Evolutionary conservation across 169 alveolate genomes (phyloP).

Genomic region (Cryptosporidium bovis): DNA sequence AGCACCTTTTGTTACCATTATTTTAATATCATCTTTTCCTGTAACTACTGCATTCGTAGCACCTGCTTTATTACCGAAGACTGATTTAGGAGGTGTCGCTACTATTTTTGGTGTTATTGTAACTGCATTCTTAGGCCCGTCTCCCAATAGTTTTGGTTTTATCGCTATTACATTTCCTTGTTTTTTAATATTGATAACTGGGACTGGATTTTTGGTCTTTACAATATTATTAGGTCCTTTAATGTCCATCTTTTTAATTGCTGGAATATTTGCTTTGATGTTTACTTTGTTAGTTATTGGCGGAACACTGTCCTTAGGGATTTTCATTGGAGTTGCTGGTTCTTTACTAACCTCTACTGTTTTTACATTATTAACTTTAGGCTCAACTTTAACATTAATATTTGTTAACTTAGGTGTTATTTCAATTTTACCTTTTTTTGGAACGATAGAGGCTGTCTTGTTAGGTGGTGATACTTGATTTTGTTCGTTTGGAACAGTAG

Average conservation of each 20-base stretch:
- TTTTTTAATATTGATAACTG: conserved; percentile 35
- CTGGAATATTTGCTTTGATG: conserved; percentile 2
- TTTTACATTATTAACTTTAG: background rate
- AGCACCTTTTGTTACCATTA: conserved; percentile 40
- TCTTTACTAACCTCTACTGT: background rate
- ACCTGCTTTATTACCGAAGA: background rate
- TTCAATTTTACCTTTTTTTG: background rate
- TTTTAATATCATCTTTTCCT: conserved; percentile 34
- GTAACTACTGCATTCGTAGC: background rate
- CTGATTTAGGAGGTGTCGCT: conserved; percentile 35
- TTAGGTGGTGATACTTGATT: no score
- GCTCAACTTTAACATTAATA: background rate
- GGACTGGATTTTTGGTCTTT: conserved; percentile 27
- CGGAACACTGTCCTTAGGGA: background rate
- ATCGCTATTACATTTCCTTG: conserved; percentile 25
- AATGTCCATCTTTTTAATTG: conserved; percentile 42
- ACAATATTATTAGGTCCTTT: conserved; percentile 11
- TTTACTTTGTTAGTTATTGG: no score
- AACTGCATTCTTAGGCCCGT: conserved; percentile 7
- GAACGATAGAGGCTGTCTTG: no score
- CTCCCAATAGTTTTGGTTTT: conserved; percentile 46
- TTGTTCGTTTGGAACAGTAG: no score
- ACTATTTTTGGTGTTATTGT: conserved; percentile 41
- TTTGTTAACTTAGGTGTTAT: background rate
- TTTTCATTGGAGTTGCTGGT: background rate